A percentile compares a stretch with the other conserved stretches of the same genome.
Conservation (phyloP, 164 flowering plant genomes). For the Umbellularia californica region DNA sequence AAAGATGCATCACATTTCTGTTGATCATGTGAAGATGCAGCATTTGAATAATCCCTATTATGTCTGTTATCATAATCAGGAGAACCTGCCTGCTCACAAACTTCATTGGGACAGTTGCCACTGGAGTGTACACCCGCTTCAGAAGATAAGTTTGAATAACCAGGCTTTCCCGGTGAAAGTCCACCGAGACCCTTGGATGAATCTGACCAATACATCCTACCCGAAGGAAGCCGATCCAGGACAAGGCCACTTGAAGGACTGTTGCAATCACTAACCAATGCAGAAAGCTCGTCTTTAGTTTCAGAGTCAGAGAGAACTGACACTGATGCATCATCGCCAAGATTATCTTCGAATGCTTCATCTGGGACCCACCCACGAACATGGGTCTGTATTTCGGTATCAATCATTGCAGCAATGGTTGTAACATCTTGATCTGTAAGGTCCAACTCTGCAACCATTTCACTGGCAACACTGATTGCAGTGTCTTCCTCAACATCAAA, state of each 20-base stretch:
- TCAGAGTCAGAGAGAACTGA: slow-evolving; percentile 28
- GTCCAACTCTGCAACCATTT: slow-evolving; percentile 95
- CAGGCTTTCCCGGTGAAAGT: slow-evolving; percentile 39
- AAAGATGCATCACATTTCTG: slow-evolving; percentile 9
- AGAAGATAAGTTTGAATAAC: slow-evolving; percentile 32
- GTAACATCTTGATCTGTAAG: slow-evolving; percentile 89
- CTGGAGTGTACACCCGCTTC: neutral
- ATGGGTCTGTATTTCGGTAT: slow-evolving; percentile 57
- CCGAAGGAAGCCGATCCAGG: slow-evolving; percentile 69
- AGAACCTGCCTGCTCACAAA: slow-evolving; percentile 11
- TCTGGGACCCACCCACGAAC: slow-evolving; percentile 64
- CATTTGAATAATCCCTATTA: slow-evolving; percentile 14
- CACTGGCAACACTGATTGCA: slow-evolving; percentile 80
- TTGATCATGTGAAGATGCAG: slow-evolving; percentile 12
- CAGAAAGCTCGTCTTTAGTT: slow-evolving; percentile 28
- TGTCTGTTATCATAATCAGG: neutral
- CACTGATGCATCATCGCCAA: slow-evolving; percentile 14
- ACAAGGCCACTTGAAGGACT: slow-evolving; percentile 27
- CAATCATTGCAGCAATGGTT: slow-evolving; percentile 84
- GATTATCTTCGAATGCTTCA: slow-evolving; percentile 29
- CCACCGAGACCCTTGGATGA: slow-evolving; percentile 49
- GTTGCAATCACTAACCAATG: slow-evolving; percentile 21
- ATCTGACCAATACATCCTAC: slow-evolving; percentile 74
- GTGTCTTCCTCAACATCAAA: slow-evolving; percentile 82
- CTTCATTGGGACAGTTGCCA: slow-evolving; percentile 20